Evolutionary conservation across 2,329 filamentous ascomycete species (phyloP).

Genomic region (Annulohypoxylon truncatum): DNA sequence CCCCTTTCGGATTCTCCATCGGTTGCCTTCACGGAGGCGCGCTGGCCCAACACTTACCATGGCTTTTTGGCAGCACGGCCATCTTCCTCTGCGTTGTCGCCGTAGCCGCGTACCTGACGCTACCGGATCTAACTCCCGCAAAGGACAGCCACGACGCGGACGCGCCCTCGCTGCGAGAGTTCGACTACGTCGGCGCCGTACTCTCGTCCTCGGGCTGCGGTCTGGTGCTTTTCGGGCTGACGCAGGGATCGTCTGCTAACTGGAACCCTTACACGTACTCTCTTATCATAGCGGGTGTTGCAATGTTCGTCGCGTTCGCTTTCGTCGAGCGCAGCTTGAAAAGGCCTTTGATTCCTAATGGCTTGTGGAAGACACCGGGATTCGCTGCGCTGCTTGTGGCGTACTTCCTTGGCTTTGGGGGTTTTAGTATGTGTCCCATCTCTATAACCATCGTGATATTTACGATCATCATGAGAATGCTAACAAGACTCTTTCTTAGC

Average conservation of each 20-base stretch:
- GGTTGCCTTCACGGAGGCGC: constrained; percentile 56
- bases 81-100: constrained; percentile 53
- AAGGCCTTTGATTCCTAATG: constrained; percentile 50
- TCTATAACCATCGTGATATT: not conserved
- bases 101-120: constrained; percentile 53
- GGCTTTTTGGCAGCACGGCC: constrained; percentile 58
- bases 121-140: constrained; percentile 53
- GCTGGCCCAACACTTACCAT: constrained; percentile 53
- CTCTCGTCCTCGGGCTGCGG: constrained; percentile 48
- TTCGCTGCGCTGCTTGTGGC: constrained; percentile 57
- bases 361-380: constrained; percentile 56
- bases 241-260: constrained; percentile 50
- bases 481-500: constrained; percentile 28
- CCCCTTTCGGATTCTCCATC: constrained; percentile 53
- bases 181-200: constrained; percentile 48
- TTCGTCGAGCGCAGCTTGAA: constrained; percentile 49
- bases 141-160: constrained; percentile 42
- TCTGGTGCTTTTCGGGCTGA: constrained; percentile 52
- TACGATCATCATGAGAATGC: not conserved
- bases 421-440: constrained; percentile 37
- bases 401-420: constrained; percentile 57
- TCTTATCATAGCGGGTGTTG: constrained; percentile 49
- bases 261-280: constrained; percentile 54
- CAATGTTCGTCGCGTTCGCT: constrained; percentile 48
- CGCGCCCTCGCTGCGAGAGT: constrained; percentile 41